Base-by-base conservation (phyloP, 2,329 filamentous ascomycete genomes). In the Ceratocystis harringtonii region DNA sequence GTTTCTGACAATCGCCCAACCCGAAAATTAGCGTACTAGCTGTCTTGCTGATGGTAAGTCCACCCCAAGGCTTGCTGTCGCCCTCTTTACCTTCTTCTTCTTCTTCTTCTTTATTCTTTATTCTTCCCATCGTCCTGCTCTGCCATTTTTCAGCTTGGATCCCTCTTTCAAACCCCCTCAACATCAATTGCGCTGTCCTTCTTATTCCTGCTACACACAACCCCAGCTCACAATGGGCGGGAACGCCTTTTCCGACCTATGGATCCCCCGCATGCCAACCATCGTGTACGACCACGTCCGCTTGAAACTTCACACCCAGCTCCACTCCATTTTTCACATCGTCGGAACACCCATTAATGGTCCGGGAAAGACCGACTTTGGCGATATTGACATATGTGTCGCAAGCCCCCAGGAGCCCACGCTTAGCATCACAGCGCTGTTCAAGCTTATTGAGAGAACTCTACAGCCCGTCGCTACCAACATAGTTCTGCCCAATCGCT, bases 321-420 rank as follows among this genome's bases (percentile, higher is more conserved):
- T 89, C 0, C 73, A 74, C 0, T 70, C 75, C 1, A 74, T 86
- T 2, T 90, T 83, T 69, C 64, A 74, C 0, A 76, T 75, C 6
- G 83, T 88, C 3, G 80, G 78, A 0, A 78, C 80, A 0, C 84
- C 88, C 0, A 81, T 86, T 32, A 87, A 90, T 69, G 86, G 82
- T 0, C 88, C 89, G 0, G 84, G 73, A 0, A 94, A 94, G 73
- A 52, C 69, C 0, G 81, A 84, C 69, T 81, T 84, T 70, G 90
- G 89, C 22, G 90, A 94, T 69, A 76, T 95, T 45, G 89, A 94
- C 73, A 78, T 92, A 67, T 73, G 90, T 1, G 79, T 89, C 1
- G 75, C 77, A 0, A 71, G 72, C 41, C 74, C 75, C 69, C 19
- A 30, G 66, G 3, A 50, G 68, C 0, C 48, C 67, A 15, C 68